Base-by-base conservation (phyloP, 768 basidiomycete species). In the Psilocybe tampanensis region DNA sequence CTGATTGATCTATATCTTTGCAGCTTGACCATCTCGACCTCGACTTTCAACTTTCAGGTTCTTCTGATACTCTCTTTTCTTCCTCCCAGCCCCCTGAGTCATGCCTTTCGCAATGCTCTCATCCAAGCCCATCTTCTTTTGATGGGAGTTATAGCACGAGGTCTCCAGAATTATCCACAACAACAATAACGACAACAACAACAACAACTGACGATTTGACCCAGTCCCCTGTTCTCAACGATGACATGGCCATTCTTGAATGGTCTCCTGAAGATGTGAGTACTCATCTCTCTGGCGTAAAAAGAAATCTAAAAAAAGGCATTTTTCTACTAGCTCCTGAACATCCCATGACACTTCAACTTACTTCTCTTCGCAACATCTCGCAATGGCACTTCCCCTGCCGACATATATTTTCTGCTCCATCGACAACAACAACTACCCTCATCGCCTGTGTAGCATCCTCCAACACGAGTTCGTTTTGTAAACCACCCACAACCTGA, bases 231-330 rank as follows among this genome's bases (percentile, higher is more conserved):
- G 19, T 44, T 19, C 26, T 56, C n/a, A 9, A 49, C 42, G 23
- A 34, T 13, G 55, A 56, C 17, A 36, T 44, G 9, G 42, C 55
- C 8, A 2, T 36, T 17, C 21, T 56, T 11, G 55, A 51, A 13
- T 56, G 48, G 55, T 51, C 55, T 50, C 18, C 15, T 11, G 53
- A 54, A 45, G 53, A 56, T 56, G 55, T 56, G 13, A 44, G 36
- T 49, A n/a, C 29, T 13, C 11, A 18, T 47, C 33, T 33, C n/a
- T 34, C 18, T 33, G 17, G 9, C 15, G 13, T 8, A 17, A 33
- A 49, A 24, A 13, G 22, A 6, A 29, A 33, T 29, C 33, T 11
- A 49, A 8, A 32, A 32, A 34, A 49, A 7, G 15, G 8, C 33
- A 32, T 19, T 3, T 7, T 11, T 8, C 22, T 34, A 36, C 9